A percentile compares a stretch with the other conserved stretches of the same genome.
phyloP scores from a whole-genome alignment of 2,329 filamentous ascomycete species.

The Phymatotrichopsis omnivora region DNA sequence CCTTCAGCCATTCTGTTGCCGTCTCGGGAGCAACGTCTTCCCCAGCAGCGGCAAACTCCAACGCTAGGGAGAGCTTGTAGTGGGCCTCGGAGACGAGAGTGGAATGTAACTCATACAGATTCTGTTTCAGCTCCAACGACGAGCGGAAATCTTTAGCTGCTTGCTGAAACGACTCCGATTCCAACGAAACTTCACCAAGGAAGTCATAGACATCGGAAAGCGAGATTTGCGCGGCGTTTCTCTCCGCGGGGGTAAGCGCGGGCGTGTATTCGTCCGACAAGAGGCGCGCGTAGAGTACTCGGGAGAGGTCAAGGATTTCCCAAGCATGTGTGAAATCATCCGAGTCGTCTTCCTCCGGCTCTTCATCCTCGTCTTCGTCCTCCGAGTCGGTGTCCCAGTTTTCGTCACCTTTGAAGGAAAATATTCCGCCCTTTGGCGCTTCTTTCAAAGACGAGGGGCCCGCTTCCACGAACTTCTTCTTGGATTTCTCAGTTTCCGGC shows the following conservation, averaged over 20 bases:
- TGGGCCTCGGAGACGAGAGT: slow-evolving; percentile 87
- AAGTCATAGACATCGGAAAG: slow-evolving; percentile 89
- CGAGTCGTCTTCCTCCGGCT: slow-evolving; percentile 47
- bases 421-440: slow-evolving; percentile 49
- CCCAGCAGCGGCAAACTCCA: slow-evolving; percentile 61
- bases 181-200: slow-evolving; percentile 90
- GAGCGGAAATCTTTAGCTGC: slow-evolving; percentile 77
- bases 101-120: slow-evolving; percentile 68
- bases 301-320: slow-evolving; percentile 72
- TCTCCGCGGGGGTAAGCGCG: neutral
- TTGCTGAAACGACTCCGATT: slow-evolving; percentile 83
- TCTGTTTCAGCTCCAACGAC: slow-evolving; percentile 66
- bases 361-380: slow-evolving; percentile 49
- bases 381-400: slow-evolving; percentile 79
- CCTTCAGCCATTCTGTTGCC: slow-evolving; percentile 41
- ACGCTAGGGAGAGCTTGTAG: slow-evolving; percentile 87
- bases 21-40: slow-evolving; percentile 51
- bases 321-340: slow-evolving; percentile 65
- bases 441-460: no score
- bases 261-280: slow-evolving; percentile 30
- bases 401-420: slow-evolving; percentile 90
- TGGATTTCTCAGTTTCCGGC: slow-evolving; percentile 38
- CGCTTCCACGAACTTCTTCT: slow-evolving; percentile 36
- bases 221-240: slow-evolving; percentile 36
- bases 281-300: slow-evolving; percentile 43